These are phyloP conservation scores for Pneumocystis wakefieldiae DNA, from an alignment of 1,139 yeast species.

Conservation along the genomic window DNA sequence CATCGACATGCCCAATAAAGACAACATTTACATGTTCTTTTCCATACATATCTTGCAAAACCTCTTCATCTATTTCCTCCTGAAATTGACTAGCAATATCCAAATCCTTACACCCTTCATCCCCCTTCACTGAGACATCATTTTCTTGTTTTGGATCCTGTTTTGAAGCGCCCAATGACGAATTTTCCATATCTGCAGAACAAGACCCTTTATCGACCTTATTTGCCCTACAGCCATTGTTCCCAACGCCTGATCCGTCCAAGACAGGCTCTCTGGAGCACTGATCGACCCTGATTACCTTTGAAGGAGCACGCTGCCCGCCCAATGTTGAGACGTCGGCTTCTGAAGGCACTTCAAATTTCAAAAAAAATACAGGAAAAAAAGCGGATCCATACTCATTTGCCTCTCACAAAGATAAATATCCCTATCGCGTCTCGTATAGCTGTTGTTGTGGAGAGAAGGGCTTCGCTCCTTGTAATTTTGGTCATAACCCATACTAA, in stretches of 20 bases:
- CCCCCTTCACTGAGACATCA: slow-evolving; percentile 17
- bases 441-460: no score
- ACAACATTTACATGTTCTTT: slow-evolving; percentile 93
- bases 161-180: slow-evolving; percentile 12
- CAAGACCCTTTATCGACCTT: slow-evolving; percentile 7
- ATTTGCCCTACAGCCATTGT: slow-evolving; percentile 5
- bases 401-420: no score
- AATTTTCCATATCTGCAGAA: slow-evolving; percentile 10
- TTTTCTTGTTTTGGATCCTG: slow-evolving; percentile 16
- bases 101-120: slow-evolving; percentile 23
- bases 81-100: slow-evolving; percentile 53
- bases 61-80: slow-evolving; percentile 78
- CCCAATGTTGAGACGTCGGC: no score
- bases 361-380: no score
- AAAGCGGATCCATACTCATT: no score
- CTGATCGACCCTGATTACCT: no score
- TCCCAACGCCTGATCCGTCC: slow-evolving; percentile 16
- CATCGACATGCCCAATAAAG: slow-evolving; percentile 99
- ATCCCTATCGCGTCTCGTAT: no score
- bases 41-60: slow-evolving; percentile 84
- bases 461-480: not conserved
- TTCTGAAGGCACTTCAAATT: no score
- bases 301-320: no score
- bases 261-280: not conserved
- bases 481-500: not conserved